Base-by-base conservation (phyloP, 352 stramenopile species). In the Phytopythium montanum region DNA sequence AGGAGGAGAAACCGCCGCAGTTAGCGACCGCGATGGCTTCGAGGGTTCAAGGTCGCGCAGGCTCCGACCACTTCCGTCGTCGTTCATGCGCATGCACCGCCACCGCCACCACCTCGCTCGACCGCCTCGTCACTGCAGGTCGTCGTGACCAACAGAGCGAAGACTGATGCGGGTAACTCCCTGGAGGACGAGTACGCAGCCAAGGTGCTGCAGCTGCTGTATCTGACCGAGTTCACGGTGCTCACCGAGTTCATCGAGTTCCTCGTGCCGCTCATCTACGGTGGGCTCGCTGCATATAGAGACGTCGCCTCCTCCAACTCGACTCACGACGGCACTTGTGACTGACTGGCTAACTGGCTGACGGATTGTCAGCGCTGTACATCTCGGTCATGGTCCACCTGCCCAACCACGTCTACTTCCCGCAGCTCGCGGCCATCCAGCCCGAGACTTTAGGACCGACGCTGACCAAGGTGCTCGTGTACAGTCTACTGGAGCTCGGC, bases 231-330 rank as follows among this genome's bases (percentile, higher is more conserved):
- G 65, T 79, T 68, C 25, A 52, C 68, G 44, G 56, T 80, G n/a
- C 64, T 83, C 12, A 66, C 66, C 19, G 71, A 83, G 58, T 79
- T 76, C 33, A 73, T 65, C 5, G 74, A 80, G 51, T 65, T 79
- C 13, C 21, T 73, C 39, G 60, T 81, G 25, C 66, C 74, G 9
- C 12, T 70, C 13, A 64, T 83, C 18, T 76, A 79, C 39, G 29
- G 68, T 79, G 50, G 42, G 61, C 3, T 44, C 16, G 0, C 1
- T 2, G 1, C 16, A 44, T 44, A 21, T 34, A 9, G 31, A 10
- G 31, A 36, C 12, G 12, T 36, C 31, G 31, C 1, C 38, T 44
- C 7, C 5, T 51, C 21, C 7, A 1, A 31, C n/a, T 31, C 7
- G 44, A 31, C n/a, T 31, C 25, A 28, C 42, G 44, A 51, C 44